Base-by-base conservation (phyloP, 352 stramenopile genomes). In the Phytophthora constricta region DNA sequence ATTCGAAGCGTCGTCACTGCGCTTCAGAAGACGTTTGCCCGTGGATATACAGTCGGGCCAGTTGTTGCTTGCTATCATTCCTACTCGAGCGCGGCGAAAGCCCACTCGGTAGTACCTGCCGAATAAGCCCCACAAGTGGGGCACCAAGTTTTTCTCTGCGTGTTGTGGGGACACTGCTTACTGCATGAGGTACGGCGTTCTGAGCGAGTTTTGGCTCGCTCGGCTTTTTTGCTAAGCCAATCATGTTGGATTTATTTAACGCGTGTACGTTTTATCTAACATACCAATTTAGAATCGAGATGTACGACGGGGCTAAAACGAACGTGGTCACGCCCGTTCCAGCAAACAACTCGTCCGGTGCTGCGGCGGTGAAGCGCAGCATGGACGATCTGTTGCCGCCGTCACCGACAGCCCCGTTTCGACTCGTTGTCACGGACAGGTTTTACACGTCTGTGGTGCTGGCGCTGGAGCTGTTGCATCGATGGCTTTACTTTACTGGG, bases 401-500 rank as follows among this genome's bases (percentile, higher is more conserved):
- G 53, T 19, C 49, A 53, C 13, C 37, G 56, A 22, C 53, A 64
- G 22, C 46, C 56, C 46, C 56, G 50, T 42, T 37, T 16, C 37
- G 48, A 5, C 20, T 54, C 16, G 58, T 65, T 1, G 39, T 65
- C 2, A 58, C 58, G 8, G 58, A 65, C 53, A 47, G 58, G 1
- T 65, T 65, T 19, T 65, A 51, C 10, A 67, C 49, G 17, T 67
- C 45, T 11, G 37, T 65, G 23, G 26, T 52, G 26, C 23, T 65
- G n/a, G 14, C 46, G 5, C 53, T 59, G 16, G n/a, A 70, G 55
- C 9, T 56, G 39, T 28, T 67, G 11, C 50, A 60, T 16, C 48
- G 49, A 0, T 10, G 46, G 49, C 28, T 46, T 46, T 3, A 55
- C 28, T 46, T 46, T 3, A 37, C 52, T 19, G 58, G 48, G 1